Base-by-base conservation (phyloP, 805 yeast genomes). In the Kluyveromyces nonfermentans region DNA sequence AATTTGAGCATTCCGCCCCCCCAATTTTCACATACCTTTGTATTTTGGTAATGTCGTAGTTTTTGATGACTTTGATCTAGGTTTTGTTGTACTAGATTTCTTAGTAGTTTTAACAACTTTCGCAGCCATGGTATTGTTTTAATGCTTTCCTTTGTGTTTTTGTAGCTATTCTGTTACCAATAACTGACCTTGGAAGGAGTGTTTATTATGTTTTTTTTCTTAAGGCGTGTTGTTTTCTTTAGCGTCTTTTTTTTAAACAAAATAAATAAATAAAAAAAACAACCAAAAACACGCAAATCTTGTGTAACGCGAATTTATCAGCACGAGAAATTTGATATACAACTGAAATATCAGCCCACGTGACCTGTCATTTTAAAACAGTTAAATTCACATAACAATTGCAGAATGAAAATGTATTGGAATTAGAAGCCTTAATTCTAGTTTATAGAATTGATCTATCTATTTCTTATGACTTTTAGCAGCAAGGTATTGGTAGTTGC, bases 21-120 rank as follows among this genome's bases (percentile, higher is more conserved):
- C 30, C 37, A 35, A 36, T 28, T 18, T 16, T 28, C 25, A 56
- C 65, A 47, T 57, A 61, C 66, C 68, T 51, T 65, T 66, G 56
- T 66, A 65, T 21, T 68, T 55, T 37, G 58, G 56, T 34, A 49
- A 54, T 9, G 50, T 48, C 6, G 43, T 16, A 20, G 48, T 46
- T 37, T 51, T 51, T 19, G 38, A 31, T 5, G 18, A 15, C 31
- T 40, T 33, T 8, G 35, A 15, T 22, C 21, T 35, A 15, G 37
- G 28, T 10, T 16, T 21, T 22, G 17, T 31, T 8, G 37, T 33
- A 25, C 31, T 37, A 10, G 37, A 8, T 37, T 37, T 37, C 21
- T 35, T 44, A 9, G 43, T 35, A 21, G 40, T 38, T 34, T 38
- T 38, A 14, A 38, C 41, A 28, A 38, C 33, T 35, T 39, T 44